Evolutionary conservation across 805 yeast species (phyloP).

Genomic region (Kluyveromyces aestuarii): DNA sequence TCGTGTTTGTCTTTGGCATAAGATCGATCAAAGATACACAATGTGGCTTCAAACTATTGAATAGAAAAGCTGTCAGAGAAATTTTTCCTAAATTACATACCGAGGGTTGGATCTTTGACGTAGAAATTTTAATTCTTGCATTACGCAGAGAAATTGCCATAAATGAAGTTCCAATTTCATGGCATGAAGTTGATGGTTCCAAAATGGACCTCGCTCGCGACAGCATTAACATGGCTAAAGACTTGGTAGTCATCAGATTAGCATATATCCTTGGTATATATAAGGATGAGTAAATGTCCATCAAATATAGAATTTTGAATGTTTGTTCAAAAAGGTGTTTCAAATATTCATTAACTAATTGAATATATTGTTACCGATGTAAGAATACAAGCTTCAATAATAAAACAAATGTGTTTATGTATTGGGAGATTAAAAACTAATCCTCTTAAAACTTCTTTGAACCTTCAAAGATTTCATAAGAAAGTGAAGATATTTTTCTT

Average conservation of each 20-base stretch:
- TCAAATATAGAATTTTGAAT: neutral
- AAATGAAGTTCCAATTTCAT: constrained; percentile 75
- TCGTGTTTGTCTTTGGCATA: constrained; percentile 84
- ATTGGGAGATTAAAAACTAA: neutral
- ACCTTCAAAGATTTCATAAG: constrained; percentile 30
- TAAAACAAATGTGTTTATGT: neutral
- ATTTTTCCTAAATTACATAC: constrained; percentile 91
- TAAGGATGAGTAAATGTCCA: constrained; percentile 25
- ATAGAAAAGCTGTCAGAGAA: constrained; percentile 48
- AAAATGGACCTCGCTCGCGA: constrained; percentile 89
- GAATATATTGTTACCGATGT: too few species aligned
- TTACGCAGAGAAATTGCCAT: constrained; percentile 58
- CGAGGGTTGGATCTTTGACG: constrained; percentile 98
- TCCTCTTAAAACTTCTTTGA: constrained; percentile 21
- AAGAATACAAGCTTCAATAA: neutral
- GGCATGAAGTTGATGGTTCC: constrained; percentile 97
- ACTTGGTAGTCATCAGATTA: constrained; percentile 79
- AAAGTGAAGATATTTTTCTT: constrained; percentile 26
- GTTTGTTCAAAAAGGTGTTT: neutral
- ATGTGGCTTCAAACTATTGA: constrained; percentile 93
- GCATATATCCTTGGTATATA: constrained; percentile 85
- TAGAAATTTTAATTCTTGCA: constrained; percentile 79
- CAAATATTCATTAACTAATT: neutral
- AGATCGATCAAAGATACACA: constrained; percentile 85
- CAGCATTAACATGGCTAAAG: constrained; percentile 87